These are phyloP conservation scores for Dryadomyces quercivorus DNA, from an alignment of 2,329 filamentous ascomycete genomes.

Conservation along the genomic window DNA sequence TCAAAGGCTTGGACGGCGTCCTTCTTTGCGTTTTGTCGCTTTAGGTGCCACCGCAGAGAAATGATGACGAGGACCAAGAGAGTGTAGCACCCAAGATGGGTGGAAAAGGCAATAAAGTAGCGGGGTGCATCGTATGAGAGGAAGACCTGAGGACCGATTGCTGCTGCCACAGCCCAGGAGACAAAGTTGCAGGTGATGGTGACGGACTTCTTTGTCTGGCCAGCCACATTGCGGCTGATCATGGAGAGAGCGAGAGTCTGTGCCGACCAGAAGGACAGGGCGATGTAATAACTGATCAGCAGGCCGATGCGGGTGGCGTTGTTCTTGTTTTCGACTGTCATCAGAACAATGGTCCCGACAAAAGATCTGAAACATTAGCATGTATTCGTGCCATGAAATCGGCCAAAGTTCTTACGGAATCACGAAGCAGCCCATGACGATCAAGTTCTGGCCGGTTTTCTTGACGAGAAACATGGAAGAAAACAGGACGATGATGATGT, in stretches of 20 bases:
- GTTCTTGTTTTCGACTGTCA: conserved; percentile 49
- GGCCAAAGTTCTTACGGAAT: neutral
- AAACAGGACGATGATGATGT: conserved; percentile 60
- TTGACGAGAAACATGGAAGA: conserved; percentile 45
- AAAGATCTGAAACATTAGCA: neutral
- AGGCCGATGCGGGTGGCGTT: conserved; percentile 49
- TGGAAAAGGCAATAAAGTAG: conserved; percentile 58
- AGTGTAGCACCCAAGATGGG: conserved; percentile 56
- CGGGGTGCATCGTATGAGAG: conserved; percentile 46
- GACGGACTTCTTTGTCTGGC: conserved; percentile 61
- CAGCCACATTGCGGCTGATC: conserved; percentile 56
- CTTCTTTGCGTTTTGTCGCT: conserved; percentile 48
- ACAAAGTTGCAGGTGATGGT: conserved; percentile 60
- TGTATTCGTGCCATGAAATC: too few species aligned
- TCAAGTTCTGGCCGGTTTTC: conserved; percentile 46
- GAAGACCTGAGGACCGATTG: conserved; percentile 49
- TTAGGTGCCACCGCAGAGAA: conserved; percentile 33
- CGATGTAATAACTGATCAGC: conserved; percentile 63
- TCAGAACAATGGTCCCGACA: conserved; percentile 26
- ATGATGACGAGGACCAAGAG: conserved; percentile 45
- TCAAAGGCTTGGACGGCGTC: conserved; percentile 17
- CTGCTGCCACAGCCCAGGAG: conserved; percentile 39
- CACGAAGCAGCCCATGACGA: conserved; percentile 45
- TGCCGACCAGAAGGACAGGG: conserved; percentile 65
- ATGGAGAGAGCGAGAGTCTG: conserved; percentile 50